Base-by-base conservation (phyloP, 805 yeast species). In the Komagataella pastoris region DNA sequence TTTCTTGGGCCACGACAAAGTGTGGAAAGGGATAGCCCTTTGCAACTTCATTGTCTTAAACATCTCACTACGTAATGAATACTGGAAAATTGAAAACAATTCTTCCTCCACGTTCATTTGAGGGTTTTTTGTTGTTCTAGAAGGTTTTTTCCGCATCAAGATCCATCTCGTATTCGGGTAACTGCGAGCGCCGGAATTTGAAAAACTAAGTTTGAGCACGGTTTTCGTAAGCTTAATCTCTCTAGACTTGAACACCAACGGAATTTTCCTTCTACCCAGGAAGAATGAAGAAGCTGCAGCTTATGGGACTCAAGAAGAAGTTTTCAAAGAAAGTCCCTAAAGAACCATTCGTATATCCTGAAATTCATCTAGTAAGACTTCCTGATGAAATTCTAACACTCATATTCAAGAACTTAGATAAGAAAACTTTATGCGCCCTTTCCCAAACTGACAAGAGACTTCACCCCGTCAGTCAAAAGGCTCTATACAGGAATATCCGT, bases 201-300 rank as follows among this genome's bases (percentile, higher is more conserved):
- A 30, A 30, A 21, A 30, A 30, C 40, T 10, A 30, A 30, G 6
- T 30, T 30, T 30, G 14, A 30, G 6, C 14, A 30, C 8, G 6
- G 40, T 30, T 30, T 24, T 30, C 14, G 6, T 3, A 10, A 30
- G 14, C 40, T 30, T 30, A 30, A 30, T 30, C 6, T 30, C 40
- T 10, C 40, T 8, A 8, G 0, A 30, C 6, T 30, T 14, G 14
- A 10, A 10, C 12, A 5, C 40, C 40, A 30, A 10, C 14, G 14
- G 40, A 30, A 8, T 3, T 30, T 30, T 30, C 14, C 40, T 30
- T 30, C 40, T 30, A 10, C 40, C 14, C 40, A 30, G 40, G 40
- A 36, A 30, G n/a, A 17, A 70, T 70, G 75, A 65, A 60, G 53
- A 64, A 67, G 50, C 67, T 72, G 54, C 77, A 73, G 59, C 58